Evolutionary conservation across 257 asterid species (phyloP).

Genomic region (Solanum medicagineum): DNA sequence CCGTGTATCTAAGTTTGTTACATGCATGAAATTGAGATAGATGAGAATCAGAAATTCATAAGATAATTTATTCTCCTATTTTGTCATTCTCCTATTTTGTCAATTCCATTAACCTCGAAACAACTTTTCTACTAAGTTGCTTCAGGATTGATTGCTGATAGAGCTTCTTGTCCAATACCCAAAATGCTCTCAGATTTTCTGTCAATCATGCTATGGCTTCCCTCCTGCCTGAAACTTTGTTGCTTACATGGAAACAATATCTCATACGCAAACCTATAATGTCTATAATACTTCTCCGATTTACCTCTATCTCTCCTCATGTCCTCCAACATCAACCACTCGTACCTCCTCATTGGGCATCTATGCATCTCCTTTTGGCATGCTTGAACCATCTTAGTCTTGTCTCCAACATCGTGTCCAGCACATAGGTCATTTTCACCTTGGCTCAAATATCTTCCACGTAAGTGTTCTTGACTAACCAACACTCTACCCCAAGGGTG

Average conservation of each 20-base stretch:
- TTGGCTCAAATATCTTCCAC: too few species aligned
- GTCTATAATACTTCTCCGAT: too few species aligned
- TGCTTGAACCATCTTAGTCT: too few species aligned
- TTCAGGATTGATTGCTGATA: not conserved
- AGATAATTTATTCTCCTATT: not conserved
- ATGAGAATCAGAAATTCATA: not conserved
- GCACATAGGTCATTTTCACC: too few species aligned
- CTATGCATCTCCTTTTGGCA: too few species aligned
- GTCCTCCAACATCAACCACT: too few species aligned
- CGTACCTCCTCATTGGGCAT: too few species aligned
- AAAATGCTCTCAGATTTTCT: not conserved
- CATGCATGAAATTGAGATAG: not conserved
- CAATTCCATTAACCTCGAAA: not conserved
- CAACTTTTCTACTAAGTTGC: not conserved
- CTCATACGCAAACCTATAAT: not conserved
- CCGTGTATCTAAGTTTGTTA: not conserved
- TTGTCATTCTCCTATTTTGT: too few species aligned
- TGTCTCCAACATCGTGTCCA: too few species aligned
- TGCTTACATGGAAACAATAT: not conserved
- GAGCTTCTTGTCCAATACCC: not conserved
- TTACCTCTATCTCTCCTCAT: too few species aligned
- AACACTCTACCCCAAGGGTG: too few species aligned
- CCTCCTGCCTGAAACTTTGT: not conserved
- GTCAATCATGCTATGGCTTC: not conserved
- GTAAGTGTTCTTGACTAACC: too few species aligned